Base-by-base conservation (phyloP, 192 early-diverging fungal species). In the Linnemannia exigua region DNA sequence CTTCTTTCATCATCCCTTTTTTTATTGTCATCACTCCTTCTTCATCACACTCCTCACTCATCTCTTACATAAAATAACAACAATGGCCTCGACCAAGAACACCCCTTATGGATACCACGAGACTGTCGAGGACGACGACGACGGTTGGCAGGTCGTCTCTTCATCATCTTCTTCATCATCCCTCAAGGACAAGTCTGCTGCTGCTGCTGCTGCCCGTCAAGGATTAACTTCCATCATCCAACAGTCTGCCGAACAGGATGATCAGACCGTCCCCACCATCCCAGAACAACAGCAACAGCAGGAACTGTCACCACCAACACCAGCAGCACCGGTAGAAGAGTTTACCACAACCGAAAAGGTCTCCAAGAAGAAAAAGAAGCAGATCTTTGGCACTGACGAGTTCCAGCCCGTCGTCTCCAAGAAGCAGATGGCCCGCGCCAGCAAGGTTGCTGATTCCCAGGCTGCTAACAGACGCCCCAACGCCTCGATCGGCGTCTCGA, bases 301-400 rank as follows among this genome's bases (percentile, higher is more conserved):
- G 50, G 58, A n/a, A 17, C 41, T 28, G 12, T 3, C 54, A 22
- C 20, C 63, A n/a, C 8, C 74, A 37, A 16, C 71, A 54, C 20
- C 61, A 31, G 20, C 8, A 12, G 9, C 25, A 37, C 33, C 75
- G 48, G 83, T 76, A 22, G 51, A 67, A 1, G 25, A 63, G 25
- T 63, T 63, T 25, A 31, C 58, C 1, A 63, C 58, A 63, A 28
- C 44, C 20, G 83, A 79, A 63, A 85, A 79, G 73, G 50, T 47
- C 33, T 66, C 77, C 38, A 86, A 86, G 68, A 76, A 79, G 75
- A 86, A 86, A 66, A 86, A 79, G 72, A 86, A 86, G 67, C 82
- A 84, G 75, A 86, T 86, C 71, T 86, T 86, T 80, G 84, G 84
- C 36, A 86, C 84, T 1, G 84, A 86, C 66, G 84, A 86, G 75